Evolutionary conservation across 345 rosid genomes (phyloP).

Genomic region (Erucastrum elatum): DNA sequence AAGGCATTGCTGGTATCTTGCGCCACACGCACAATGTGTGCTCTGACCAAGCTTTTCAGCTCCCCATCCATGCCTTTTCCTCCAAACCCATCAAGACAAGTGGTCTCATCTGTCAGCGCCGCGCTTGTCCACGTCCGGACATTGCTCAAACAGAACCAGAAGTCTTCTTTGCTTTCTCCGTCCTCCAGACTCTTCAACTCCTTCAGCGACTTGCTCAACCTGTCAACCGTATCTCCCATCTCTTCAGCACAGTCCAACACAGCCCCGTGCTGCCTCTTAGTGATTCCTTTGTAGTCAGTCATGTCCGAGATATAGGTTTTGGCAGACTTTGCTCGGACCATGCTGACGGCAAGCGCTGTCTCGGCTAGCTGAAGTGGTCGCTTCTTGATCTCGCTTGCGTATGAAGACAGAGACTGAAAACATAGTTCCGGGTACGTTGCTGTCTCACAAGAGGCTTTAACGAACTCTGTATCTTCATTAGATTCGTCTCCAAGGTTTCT

Average conservation of each 20-base stretch:
- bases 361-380: conserved; percentile 61
- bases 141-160: conserved; percentile 75
- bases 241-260: conserved; percentile 71
- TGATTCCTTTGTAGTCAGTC: conserved; percentile 53
- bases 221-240: conserved; percentile 71
- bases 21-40: conserved; percentile 58
- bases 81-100: conserved; percentile 83
- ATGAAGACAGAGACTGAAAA: conserved; percentile 59
- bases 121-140: conserved; percentile 54
- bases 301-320: conserved; percentile 53
- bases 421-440: conserved; percentile 69
- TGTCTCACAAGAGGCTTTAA: conserved; percentile 58
- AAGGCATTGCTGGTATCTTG: conserved; percentile 88
- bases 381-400: conserved; percentile 56
- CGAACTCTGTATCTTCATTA: conserved; percentile 42
- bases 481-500: conserved; percentile 39
- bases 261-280: conserved; percentile 59
- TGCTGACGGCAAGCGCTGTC: conserved; percentile 75
- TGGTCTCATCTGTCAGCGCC: conserved; percentile 55
- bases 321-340: conserved; percentile 54
- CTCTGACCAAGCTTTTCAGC: conserved; percentile 54
- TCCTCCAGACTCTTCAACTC: conserved; percentile 60
- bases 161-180: conserved; percentile 52
- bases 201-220: conserved; percentile 57
- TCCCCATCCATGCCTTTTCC: conserved; percentile 66